Percentiles rank a stretch among this genome's conserved stretches.
Evolutionary conservation across 2,329 filamentous ascomycete genomes (phyloP).

Genomic region (Alternaria consortialis): DNA sequence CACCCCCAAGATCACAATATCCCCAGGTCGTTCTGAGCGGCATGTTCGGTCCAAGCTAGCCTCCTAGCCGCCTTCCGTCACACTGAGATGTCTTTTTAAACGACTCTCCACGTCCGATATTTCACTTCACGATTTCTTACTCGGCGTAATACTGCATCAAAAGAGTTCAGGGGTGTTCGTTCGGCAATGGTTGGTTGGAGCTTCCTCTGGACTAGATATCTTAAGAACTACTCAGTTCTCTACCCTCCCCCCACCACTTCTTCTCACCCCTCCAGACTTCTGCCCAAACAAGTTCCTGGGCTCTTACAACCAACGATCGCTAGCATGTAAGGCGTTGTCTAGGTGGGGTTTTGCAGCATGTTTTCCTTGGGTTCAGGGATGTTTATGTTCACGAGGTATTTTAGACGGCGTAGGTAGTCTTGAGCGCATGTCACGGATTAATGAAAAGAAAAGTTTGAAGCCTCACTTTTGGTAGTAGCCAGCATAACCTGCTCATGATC

Average conservation of each 20-base stretch:
- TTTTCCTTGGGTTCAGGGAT: slow-evolving; percentile 14
- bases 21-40: slow-evolving; percentile 25
- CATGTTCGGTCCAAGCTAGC: slow-evolving; percentile 11
- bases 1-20: slow-evolving; percentile 10
- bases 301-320: slow-evolving; percentile 17
- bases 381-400: slow-evolving; percentile 13
- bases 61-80: slow-evolving; percentile 9
- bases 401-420: slow-evolving; percentile 15
- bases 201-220: slow-evolving; percentile 35
- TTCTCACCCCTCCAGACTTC: slow-evolving; percentile 8
- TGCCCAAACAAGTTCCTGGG: slow-evolving; percentile 13
- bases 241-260: slow-evolving; percentile 14
- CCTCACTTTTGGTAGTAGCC: slow-evolving; percentile 3
- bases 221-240: slow-evolving; percentile 35
- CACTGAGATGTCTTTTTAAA: slow-evolving; percentile 8
- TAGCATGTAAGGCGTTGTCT: slow-evolving; percentile 31
- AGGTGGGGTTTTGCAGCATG: slow-evolving; percentile 27
- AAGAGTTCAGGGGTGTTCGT: slow-evolving; percentile 28
- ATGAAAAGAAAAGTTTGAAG: slow-evolving; percentile 22
- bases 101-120: slow-evolving; percentile 22
- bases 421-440: slow-evolving; percentile 11
- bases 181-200: slow-evolving; percentile 25
- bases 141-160: slow-evolving; percentile 44
- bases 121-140: slow-evolving; percentile 28
- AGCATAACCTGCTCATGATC: slow-evolving; percentile 1